A percentile compares a stretch with the other conserved stretches of the same genome.
These are phyloP conservation scores for Hibiscus trionum DNA, from an alignment of 345 rosid genomes.

Conservation along the genomic window DNA sequence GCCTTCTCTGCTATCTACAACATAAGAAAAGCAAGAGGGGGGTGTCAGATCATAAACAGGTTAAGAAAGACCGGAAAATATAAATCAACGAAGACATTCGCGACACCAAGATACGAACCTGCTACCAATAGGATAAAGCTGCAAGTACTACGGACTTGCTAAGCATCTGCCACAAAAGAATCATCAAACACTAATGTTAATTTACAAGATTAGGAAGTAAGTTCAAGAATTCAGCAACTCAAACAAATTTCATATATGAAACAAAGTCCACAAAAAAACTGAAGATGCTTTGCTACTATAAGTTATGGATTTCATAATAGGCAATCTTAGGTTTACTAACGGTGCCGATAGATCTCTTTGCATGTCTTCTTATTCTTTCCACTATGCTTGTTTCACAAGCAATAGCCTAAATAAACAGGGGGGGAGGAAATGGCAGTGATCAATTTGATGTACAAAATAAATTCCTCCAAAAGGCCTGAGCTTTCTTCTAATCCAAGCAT, in stretches of 20 bases:
- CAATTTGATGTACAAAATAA: not conserved
- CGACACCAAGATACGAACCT: conserved; percentile 14
- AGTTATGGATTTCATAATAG: not conserved
- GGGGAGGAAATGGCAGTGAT: not conserved
- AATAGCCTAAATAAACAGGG: not conserved
- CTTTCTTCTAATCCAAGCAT: not conserved
- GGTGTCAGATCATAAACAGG: not conserved
- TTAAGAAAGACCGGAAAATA: not conserved
- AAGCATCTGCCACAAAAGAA: conserved; percentile 23
- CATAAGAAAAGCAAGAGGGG: not conserved
- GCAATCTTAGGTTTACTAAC: not conserved
- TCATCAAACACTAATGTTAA: not conserved
- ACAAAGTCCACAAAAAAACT: not conserved
- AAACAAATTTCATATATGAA: not conserved
- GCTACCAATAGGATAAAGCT: conserved; percentile 10
- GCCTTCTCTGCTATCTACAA: not conserved
- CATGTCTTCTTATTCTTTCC: not conserved
- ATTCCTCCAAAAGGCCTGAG: not conserved
- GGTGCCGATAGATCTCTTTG: not conserved
- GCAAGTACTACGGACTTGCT: not conserved
- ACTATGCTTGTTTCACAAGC: not conserved
- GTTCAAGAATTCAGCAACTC: not conserved
- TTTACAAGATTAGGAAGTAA: not conserved
- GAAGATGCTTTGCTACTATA: not conserved
- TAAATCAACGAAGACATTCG: not conserved